phyloP scores from a whole-genome alignment of 345 rosid genomes.

The Clausena lansium region DNA sequence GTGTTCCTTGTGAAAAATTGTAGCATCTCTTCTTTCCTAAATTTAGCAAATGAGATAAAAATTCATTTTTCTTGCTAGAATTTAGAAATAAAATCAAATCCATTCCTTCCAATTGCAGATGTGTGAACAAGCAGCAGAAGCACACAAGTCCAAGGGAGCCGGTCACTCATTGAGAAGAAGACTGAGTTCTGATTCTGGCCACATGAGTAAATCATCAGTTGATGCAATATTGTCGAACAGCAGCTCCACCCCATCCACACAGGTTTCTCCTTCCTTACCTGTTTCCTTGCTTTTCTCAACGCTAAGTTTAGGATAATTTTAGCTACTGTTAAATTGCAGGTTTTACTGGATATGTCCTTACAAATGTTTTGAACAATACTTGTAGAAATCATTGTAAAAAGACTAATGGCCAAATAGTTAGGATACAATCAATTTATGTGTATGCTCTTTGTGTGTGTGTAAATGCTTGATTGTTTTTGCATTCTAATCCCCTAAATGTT shows the following conservation, averaged over 20 bases:
- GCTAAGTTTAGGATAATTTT: neutral
- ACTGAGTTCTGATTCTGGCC: constrained; percentile 60
- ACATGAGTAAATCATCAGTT: constrained; percentile 66
- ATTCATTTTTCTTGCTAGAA: neutral
- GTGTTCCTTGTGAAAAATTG: neutral
- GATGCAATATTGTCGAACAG: constrained; percentile 85
- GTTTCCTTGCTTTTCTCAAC: neutral
- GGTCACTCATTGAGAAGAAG: constrained; percentile 72
- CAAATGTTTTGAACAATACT: neutral
- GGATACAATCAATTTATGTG: neutral
- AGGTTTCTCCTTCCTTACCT: constrained; percentile 40
- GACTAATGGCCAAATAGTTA: neutral
- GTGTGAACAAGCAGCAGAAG: constrained; percentile 98
- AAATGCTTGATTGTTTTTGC: neutral
- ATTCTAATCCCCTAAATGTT: constrained; percentile 8
- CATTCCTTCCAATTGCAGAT: constrained; percentile 47
- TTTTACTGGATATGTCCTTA: neutral
- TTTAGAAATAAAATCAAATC: neutral
- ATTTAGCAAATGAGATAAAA: neutral
- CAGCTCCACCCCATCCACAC: constrained; percentile 43
- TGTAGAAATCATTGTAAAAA: neutral
- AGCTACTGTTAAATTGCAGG: neutral
- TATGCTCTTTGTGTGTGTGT: neutral
- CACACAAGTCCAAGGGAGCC: constrained; percentile 73
- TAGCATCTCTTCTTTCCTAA: neutral